These are phyloP conservation scores for Physcomitrium patens DNA, from an alignment of 225 moss, liverwort and hornwort species.

Conservation along the genomic window DNA sequence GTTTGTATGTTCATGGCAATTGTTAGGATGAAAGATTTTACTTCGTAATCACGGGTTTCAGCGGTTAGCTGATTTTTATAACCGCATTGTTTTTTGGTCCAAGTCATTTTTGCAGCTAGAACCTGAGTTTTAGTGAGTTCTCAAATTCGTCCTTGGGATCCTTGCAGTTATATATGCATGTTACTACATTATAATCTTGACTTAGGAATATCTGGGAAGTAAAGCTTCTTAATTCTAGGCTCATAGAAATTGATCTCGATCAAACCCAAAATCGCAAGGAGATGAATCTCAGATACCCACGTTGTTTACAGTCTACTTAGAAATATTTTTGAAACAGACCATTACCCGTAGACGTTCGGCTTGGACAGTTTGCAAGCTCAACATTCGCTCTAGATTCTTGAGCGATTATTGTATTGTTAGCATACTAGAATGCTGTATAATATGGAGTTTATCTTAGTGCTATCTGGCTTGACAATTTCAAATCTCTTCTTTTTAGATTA, in stretches of 20 bases:
- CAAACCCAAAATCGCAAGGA: background rate
- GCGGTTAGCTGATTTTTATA: constrained; percentile 30
- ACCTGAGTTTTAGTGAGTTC: constrained; percentile 1
- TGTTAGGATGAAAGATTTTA: constrained; percentile 22
- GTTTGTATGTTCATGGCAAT: constrained; percentile 28
- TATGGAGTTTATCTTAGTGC: background rate
- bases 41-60: background rate
- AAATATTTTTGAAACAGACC: background rate
- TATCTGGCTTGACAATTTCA: background rate
- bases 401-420: background rate
- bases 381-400: background rate
- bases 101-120: background rate
- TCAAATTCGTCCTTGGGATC: background rate
- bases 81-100: background rate
- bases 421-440: background rate
- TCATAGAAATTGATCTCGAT: constrained; percentile 6
- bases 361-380: background rate
- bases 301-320: no score
- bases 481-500: background rate
- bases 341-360: background rate
- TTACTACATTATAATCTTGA: background rate
- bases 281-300: no score
- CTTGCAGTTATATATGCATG: background rate
- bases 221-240: background rate
- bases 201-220: background rate